Conservation (phyloP, 2,329 filamentous ascomycete genomes). For the Simplicillium aogashimaense region DNA sequence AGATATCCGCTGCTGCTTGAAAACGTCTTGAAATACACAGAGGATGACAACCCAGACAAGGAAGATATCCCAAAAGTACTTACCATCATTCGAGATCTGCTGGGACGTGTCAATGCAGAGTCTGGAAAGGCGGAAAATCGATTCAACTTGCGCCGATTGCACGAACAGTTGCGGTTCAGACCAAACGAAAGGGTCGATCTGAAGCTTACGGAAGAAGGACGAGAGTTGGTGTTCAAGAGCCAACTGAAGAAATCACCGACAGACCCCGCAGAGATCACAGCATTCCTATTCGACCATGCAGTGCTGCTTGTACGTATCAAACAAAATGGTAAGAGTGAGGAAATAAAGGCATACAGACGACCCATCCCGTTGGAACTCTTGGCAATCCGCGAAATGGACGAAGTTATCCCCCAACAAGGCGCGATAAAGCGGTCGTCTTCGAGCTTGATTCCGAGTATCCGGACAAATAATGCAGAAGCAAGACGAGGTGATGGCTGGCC, state of each 20-base stretch:
- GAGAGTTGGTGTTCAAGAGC: conserved; percentile 90
- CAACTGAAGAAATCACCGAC: conserved; percentile 86
- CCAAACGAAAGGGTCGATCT: conserved; percentile 87
- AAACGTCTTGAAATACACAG: conserved; percentile 83
- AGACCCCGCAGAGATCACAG: conserved; percentile 81
- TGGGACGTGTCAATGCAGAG: conserved; percentile 84
- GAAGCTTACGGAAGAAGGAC: conserved; percentile 85
- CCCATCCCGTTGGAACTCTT: conserved; percentile 91
- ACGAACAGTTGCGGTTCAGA: conserved; percentile 84
- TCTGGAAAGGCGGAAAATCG: conserved; percentile 96
- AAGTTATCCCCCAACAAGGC: conserved; percentile 74
- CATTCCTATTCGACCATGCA: conserved; percentile 93
- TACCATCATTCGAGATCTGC: conserved; percentile 73
- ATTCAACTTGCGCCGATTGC: conserved; percentile 87
- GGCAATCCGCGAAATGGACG: conserved; percentile 94
- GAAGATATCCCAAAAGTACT: conserved; percentile 88
- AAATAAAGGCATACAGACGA: conserved; percentile 86
- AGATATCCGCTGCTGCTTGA: conserved; percentile 89
- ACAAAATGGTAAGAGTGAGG: conserved; percentile 83
- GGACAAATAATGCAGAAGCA: conserved; percentile 38
- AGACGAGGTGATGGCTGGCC: conserved; percentile 71
- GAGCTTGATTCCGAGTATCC: conserved; percentile 57
- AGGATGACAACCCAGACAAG: conserved; percentile 80
- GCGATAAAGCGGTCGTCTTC: conserved; percentile 81
- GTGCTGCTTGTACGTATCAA: conserved; percentile 87